phyloP scores from a whole-genome alignment of 176 grass and related monocot genomes.

The Guadua angustifolia region DNA sequence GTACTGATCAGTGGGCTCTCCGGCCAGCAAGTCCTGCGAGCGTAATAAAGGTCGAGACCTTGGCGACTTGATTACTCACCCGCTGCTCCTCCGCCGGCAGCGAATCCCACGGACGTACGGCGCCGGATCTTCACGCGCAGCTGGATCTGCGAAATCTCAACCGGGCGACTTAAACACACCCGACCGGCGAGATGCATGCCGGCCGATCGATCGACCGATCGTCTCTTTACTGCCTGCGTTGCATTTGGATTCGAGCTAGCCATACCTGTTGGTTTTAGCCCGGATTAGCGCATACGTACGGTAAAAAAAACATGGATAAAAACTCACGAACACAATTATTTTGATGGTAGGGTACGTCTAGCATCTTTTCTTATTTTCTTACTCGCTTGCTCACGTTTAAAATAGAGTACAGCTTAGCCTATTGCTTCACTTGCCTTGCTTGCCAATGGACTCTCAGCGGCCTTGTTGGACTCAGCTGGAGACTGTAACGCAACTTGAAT shows the following conservation, averaged over 20 bases:
- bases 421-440: too few relatives aligned
- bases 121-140: constrained; percentile 22
- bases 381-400: too few relatives aligned
- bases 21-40: background rate
- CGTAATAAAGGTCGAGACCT: background rate
- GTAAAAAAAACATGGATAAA: too few relatives aligned
- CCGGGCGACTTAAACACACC: background rate
- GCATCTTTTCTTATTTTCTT: too few relatives aligned
- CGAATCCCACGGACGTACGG: constrained; percentile 35
- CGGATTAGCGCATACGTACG: too few relatives aligned
- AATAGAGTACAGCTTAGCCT: too few relatives aligned
- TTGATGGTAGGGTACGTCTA: too few relatives aligned
- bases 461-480: too few relatives aligned
- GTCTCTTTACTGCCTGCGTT: background rate
- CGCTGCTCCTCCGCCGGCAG: constrained; percentile 30
- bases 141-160: background rate
- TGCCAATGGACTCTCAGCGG: too few relatives aligned
- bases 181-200: background rate
- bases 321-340: too few relatives aligned
- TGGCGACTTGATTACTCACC: background rate
- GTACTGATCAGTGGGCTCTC: background rate
- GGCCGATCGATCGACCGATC: background rate
- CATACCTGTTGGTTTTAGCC: too few relatives aligned
- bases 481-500: too few relatives aligned
- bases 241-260: background rate